These are phyloP conservation scores for Termitomyces sp. DNA, from an alignment of 768 basidiomycete species.

Conservation along the genomic window DNA sequence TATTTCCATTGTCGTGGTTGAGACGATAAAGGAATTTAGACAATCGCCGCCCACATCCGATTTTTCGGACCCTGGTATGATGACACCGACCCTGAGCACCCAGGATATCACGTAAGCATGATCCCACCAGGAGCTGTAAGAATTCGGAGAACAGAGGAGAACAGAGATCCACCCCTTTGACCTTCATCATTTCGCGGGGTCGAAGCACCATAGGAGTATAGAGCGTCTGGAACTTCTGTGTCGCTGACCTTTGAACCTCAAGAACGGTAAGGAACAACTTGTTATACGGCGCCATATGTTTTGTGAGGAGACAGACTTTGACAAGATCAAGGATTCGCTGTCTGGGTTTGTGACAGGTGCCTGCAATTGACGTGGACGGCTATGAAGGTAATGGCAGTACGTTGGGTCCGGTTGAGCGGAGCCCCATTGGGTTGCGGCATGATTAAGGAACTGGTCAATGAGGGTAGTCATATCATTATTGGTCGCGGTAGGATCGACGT, in stretches of 20 bases:
- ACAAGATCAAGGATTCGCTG: slow-evolving; percentile 22
- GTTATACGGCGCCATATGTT: slow-evolving; percentile 16
- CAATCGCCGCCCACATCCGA: slow-evolving; percentile 29
- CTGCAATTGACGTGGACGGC: neutral
- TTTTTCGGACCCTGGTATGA: slow-evolving; percentile 18
- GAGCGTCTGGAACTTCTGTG: slow-evolving; percentile 20
- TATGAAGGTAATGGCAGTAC: neutral
- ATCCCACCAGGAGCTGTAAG: slow-evolving; percentile 22
- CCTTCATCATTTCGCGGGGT: slow-evolving; percentile 16
- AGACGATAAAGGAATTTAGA: slow-evolving; percentile 25
- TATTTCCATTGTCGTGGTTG: slow-evolving; percentile 7
- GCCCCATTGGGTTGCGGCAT: slow-evolving; percentile 18
- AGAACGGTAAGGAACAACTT: slow-evolving; percentile 21
- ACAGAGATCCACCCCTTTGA: slow-evolving; percentile 11
- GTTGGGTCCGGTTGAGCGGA: neutral
- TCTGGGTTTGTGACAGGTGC: slow-evolving; percentile 5
- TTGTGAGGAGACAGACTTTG: slow-evolving; percentile 19
- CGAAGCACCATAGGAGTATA: slow-evolving; percentile 23
- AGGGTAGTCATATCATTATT: slow-evolving; percentile 10
- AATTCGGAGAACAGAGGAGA: slow-evolving; percentile 26
- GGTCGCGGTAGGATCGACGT: neutral
- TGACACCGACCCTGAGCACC: slow-evolving; percentile 16
- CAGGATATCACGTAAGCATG: slow-evolving; percentile 25
- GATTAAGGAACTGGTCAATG: slow-evolving; percentile 14
- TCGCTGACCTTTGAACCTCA: slow-evolving; percentile 9